These are phyloP conservation scores for Mycotypha africana DNA, from an alignment of 371 early-diverging fungal genomes.

Conservation along the genomic window DNA sequence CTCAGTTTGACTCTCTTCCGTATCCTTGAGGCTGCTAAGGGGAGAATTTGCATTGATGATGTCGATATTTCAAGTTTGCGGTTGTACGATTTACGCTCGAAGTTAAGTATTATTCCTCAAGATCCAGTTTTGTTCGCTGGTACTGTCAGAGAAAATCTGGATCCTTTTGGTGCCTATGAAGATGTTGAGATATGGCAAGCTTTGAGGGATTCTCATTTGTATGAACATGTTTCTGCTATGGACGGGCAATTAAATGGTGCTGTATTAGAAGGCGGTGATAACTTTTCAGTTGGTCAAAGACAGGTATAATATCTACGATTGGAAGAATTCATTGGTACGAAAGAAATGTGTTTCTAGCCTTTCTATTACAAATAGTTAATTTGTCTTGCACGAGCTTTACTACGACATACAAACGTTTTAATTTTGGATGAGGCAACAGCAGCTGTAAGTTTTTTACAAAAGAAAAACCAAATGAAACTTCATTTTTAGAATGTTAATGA, in stretches of 20 bases:
- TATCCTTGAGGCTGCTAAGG: constrained; percentile 77
- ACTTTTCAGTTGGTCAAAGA: constrained; percentile 84
- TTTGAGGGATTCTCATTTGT: constrained; percentile 68
- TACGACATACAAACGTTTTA: constrained; percentile 66
- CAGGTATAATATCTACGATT: no score
- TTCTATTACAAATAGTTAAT: constrained; percentile 42
- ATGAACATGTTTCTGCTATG: constrained; percentile 51
- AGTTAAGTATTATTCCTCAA: constrained; percentile 91
- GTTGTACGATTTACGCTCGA: constrained; percentile 59
- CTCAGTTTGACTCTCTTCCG: constrained; percentile 87
- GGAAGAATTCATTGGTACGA: no score
- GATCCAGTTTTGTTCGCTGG: constrained; percentile 91
- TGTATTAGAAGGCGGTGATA: constrained; percentile 70
- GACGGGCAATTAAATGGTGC: constrained; percentile 61
- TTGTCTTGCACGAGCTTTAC: constrained; percentile 76
- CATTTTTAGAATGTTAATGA: no score
- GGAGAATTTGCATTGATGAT: constrained; percentile 64
- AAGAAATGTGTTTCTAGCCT: no score
- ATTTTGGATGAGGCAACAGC: constrained; percentile 93
- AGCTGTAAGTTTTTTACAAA: constrained; percentile 30
- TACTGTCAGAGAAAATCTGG: constrained; percentile 59
- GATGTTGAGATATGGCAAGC: constrained; percentile 86
- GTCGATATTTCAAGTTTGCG: constrained; percentile 75
- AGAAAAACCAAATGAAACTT: no score
- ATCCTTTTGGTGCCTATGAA: constrained; percentile 64